phyloP scores from a whole-genome alignment of 1,284 basidiomycete species.

The Ustilago cynodontis region DNA sequence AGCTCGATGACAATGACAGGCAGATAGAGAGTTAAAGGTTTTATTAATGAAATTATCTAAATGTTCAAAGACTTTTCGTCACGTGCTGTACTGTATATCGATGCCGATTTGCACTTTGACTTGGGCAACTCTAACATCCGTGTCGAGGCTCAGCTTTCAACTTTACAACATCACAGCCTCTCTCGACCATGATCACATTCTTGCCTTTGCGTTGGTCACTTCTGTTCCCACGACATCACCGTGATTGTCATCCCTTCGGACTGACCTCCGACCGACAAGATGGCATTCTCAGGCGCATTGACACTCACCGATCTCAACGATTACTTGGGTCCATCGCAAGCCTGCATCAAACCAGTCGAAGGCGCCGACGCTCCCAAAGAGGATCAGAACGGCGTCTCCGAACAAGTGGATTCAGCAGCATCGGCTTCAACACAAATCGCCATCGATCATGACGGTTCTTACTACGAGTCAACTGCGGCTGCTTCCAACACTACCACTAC shows the following conservation, averaged over 20 bases:
- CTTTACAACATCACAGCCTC: not conserved
- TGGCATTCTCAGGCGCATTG: conserved; percentile 91
- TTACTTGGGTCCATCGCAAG: conserved; percentile 96
- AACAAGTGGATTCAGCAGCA: conserved; percentile 52
- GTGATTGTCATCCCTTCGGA: not conserved
- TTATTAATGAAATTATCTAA: too few species aligned
- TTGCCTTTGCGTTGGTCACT: too few species aligned
- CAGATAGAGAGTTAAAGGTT: too few species aligned
- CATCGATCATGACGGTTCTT: conserved; percentile 82
- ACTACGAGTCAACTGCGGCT: conserved; percentile 75
- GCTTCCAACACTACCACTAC: conserved; percentile 6
- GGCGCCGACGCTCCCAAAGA: conserved; percentile 22
- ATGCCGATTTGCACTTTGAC: too few species aligned
- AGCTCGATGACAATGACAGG: too few species aligned
- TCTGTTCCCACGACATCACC: not conserved
- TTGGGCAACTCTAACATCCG: conserved; percentile 7
- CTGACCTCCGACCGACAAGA: conserved; percentile 69
- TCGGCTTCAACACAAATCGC: conserved; percentile 82
- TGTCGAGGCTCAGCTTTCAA: not conserved
- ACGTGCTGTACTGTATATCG: too few species aligned
- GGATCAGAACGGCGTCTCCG: conserved; percentile 40
- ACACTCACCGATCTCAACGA: conserved; percentile 92
- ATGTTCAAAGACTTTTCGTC: too few species aligned
- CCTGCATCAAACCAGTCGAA: conserved; percentile 94
- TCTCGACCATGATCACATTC: not conserved